A percentile compares a stretch with the other conserved stretches of the same genome.
These are phyloP conservation scores for Cadophora luteo-olivacea DNA, from an alignment of 2,329 filamentous ascomycete species.

Conservation along the genomic window DNA sequence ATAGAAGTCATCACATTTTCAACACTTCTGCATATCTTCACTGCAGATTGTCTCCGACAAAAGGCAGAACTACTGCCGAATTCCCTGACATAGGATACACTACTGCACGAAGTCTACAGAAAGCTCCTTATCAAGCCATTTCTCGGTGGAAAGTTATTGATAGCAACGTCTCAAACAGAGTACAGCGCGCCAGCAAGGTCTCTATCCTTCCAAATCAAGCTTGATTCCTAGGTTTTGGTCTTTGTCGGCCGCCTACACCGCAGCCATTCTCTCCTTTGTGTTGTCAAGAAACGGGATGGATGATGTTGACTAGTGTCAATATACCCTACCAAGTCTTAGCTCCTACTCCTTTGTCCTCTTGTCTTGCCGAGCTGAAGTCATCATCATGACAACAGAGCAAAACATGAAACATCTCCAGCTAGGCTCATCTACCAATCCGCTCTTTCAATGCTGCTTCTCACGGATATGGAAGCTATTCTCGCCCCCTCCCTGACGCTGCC, in stretches of 20 bases:
- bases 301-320: constrained; percentile 4
- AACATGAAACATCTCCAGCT: constrained; percentile 16
- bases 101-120: neutral
- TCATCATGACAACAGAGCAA: constrained; percentile 14
- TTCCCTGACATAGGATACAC: neutral
- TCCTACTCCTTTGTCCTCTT: neutral
- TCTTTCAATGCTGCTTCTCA: neutral
- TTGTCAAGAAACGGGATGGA: neutral
- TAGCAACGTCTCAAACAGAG: constrained; percentile 1
- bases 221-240: neutral
- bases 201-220: neutral
- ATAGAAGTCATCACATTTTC: constrained; percentile 12
- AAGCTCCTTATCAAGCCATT: neutral
- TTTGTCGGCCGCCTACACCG: constrained; percentile 3
- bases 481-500: neutral
- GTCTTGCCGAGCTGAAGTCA: constrained; percentile 15
- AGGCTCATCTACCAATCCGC: constrained; percentile 10
- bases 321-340: constrained; percentile 8
- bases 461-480: neutral
- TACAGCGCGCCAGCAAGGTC: neutral
- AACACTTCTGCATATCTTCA: neutral
- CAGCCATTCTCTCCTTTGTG: neutral
- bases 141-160: neutral
- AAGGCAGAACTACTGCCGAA: neutral
- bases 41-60: neutral